phyloP scores from a whole-genome alignment of 768 basidiomycete genomes.

The Lactarius deliciosus region DNA sequence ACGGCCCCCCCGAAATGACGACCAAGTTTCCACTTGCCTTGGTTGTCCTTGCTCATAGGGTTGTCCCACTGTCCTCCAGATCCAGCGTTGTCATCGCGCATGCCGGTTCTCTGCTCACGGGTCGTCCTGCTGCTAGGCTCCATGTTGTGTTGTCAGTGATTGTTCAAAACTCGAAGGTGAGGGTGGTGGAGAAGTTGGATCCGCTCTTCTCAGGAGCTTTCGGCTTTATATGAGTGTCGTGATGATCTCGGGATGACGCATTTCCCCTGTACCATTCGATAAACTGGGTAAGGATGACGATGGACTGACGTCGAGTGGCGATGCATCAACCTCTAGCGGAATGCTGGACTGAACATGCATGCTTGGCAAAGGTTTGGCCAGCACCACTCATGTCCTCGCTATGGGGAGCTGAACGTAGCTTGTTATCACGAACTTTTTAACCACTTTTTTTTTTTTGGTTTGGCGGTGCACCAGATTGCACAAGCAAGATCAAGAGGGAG shows the following conservation, averaged over 20 bases:
- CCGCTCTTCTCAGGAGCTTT: neutral
- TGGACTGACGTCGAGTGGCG: constrained; percentile 10
- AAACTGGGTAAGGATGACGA: neutral
- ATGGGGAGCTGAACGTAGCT: no score
- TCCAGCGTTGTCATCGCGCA: neutral
- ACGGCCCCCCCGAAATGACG: neutral
- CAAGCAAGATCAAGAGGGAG: no score
- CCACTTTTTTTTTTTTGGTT: no score
- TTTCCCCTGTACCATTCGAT: neutral
- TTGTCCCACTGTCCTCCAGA: constrained; percentile 8
- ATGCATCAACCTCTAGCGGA: neutral
- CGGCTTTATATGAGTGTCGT: constrained; percentile 9
- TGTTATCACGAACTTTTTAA: no score
- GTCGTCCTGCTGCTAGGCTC: neutral
- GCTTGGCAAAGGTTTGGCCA: no score
- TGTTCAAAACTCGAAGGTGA: neutral
- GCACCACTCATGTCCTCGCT: no score
- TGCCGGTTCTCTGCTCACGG: constrained; percentile 12
- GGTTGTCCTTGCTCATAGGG: neutral
- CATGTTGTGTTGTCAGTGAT: constrained; percentile 4
- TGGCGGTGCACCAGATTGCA: no score
- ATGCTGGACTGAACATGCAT: no score
- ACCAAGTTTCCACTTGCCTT: constrained; percentile 12
- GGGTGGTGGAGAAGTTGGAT: neutral
- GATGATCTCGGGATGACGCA: constrained; percentile 4